Evolutionary conservation across 1,284 basidiomycete species (phyloP).

Genomic region (Paramarasmius palmivorus): DNA sequence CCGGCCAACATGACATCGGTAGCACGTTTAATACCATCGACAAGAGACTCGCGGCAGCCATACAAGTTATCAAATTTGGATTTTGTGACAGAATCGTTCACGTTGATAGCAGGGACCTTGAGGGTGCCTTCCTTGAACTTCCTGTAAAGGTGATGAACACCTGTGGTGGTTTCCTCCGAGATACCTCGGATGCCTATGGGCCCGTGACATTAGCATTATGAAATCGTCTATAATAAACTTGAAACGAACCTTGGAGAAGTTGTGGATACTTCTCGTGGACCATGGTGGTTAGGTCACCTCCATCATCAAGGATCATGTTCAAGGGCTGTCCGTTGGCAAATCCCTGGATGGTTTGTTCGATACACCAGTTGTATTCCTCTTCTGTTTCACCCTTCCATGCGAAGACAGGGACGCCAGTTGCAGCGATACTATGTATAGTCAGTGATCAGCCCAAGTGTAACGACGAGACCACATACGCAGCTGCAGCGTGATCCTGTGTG

Average conservation of each 20-base stretch:
- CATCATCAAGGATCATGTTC: conserved; percentile 99
- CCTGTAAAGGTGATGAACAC: conserved; percentile 99
- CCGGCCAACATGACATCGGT: conserved; percentile 99
- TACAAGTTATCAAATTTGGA: conserved; percentile 98
- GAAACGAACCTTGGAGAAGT: conserved; percentile 63
- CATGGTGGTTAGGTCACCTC: conserved; percentile 93
- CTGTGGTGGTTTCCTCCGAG: conserved; percentile 99
- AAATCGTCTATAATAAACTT: conserved; percentile 5
- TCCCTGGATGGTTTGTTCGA: conserved; percentile 91
- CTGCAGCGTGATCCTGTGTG: conserved; percentile 98
- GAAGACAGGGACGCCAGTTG: conserved; percentile 96
- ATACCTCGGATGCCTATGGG: conserved; percentile 81
- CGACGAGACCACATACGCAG: conserved; percentile 66
- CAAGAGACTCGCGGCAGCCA: conserved; percentile 98
- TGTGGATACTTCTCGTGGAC: conserved; percentile 98
- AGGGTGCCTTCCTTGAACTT: conserved; percentile 94
- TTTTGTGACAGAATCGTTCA: conserved; percentile 99
- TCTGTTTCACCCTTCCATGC: conserved; percentile 99
- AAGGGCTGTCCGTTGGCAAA: conserved; percentile 80
- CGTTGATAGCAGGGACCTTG: conserved; percentile 99
- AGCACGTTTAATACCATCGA: conserved; percentile 99
- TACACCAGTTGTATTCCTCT: conserved; percentile 98
- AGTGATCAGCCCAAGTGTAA: neutral
- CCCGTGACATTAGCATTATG: neutral
- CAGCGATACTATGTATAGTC: conserved; percentile 72